Base-by-base conservation (phyloP, 345 rosid species). In the Hypericum perforatum region DNA sequence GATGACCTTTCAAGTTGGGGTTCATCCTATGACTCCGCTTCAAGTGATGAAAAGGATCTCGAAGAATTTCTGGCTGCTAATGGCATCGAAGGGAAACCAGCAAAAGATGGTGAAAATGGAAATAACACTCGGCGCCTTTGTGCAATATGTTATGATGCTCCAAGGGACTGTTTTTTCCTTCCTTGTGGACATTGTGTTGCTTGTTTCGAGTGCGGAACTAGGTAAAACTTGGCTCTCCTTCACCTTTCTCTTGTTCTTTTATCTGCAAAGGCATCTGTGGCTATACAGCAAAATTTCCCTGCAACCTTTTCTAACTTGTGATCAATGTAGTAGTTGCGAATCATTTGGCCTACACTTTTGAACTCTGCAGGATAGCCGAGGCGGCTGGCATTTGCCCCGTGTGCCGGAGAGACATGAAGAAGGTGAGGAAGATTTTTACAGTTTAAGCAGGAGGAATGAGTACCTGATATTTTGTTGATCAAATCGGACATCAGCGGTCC, bases 81-180 rank as follows among this genome's bases (percentile, higher is more conserved):
- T 54, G 62, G 76, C 46, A 40, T 64, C 11, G 78, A 77, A 66
- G 80, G 76, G 57, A 69, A 58, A 44, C 54, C 73, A 38, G 9
- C 50, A 59, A 73, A 65, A 50, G 89, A 80, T 41, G 74, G 78
- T 56, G 92, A 86, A 69, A 75, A 75, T 45, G 63, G 70, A 55
- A 85, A 79, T 61, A 78, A 76, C 62, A 94, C 92, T 13, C 75
- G 77, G 45, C 86, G 85, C n/a, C 94, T 89, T 32, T 94, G 99
- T 74, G 95, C 89, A 2, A 89, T 94, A 49, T 94, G 99, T 78
- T 94, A 74, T 63, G 99, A 94, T 72, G 99, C 94, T 53, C 94
- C 95, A 7, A 86, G 99, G 69, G 97, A 84, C 66, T 89, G 99
- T 73, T 94, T 89, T 73, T 92, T 94, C 74, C 97, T 94, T 76